Conservation (phyloP, 495 filamentous ascomycete genomes). For the Neurospora sp. region DNA sequence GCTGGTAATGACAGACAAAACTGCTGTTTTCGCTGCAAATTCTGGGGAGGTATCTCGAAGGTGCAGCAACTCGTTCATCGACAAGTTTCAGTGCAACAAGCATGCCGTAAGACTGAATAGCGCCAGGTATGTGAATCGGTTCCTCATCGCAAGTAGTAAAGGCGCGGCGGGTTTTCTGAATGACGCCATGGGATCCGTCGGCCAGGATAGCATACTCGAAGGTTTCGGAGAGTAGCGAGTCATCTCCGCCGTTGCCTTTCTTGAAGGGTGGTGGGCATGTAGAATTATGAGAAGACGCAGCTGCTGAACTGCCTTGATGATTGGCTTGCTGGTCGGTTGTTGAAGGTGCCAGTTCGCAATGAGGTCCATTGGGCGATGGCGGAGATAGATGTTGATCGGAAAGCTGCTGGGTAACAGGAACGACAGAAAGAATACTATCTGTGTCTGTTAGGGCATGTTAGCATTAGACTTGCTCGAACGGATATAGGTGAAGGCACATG, state of each 20-base stretch:
- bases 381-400: neutral
- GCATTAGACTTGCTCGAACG: neutral
- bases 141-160: constrained; percentile 18
- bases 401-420: constrained; percentile 1
- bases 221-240: constrained; percentile 5
- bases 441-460: neutral
- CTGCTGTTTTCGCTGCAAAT: constrained; percentile 17
- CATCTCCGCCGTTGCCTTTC: neutral
- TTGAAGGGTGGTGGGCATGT: neutral
- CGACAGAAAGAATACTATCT: neutral
- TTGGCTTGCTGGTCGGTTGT: neutral
- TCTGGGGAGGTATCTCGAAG: constrained; percentile 7
- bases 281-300: neutral
- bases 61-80: constrained; percentile 3
- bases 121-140: constrained; percentile 16
- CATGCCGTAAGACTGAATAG: constrained; percentile 15
- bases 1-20: constrained; percentile 10
- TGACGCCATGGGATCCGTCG: constrained; percentile 13
- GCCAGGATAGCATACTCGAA: constrained; percentile 12
- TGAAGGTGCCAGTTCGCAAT: neutral
- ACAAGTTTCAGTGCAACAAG: constrained; percentile 13
- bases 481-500: neutral
- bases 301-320: neutral
- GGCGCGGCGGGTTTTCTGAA: constrained; percentile 10
- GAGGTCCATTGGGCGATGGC: neutral